phyloP scores from a whole-genome alignment of 2,329 filamentous ascomycete species.

The Ascochyta fabae region DNA sequence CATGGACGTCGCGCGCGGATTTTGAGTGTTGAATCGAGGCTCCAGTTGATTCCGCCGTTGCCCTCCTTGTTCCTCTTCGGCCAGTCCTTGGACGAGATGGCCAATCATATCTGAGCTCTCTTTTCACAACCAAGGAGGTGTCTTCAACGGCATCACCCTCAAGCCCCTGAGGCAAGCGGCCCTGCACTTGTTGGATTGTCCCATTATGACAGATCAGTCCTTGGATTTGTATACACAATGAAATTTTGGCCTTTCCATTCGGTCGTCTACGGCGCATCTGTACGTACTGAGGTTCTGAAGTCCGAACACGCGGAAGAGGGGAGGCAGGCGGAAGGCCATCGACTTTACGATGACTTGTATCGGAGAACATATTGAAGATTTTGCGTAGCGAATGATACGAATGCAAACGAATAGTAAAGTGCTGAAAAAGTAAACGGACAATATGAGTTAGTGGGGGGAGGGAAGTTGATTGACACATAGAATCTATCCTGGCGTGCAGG shows the following conservation, averaged over 20 bases:
- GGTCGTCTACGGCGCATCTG: neutral
- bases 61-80: neutral
- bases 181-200: neutral
- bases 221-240: neutral
- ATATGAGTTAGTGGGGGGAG: neutral
- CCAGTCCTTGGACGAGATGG: neutral
- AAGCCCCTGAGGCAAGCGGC: neutral
- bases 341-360: too few relatives aligned
- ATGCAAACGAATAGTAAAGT: too few relatives aligned
- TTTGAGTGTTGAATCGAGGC: too few relatives aligned
- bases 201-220: neutral
- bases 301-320: neutral
- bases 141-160: neutral
- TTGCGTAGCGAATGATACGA: neutral
- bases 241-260: neutral
- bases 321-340: neutral
- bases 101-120: neutral
- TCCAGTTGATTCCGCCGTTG: neutral
- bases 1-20: too few relatives aligned
- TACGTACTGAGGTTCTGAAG: neutral
- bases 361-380: constrained; percentile 1
- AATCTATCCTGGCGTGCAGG: too few relatives aligned
- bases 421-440: neutral
- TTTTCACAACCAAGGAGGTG: neutral
- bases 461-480: too few relatives aligned